Percentiles rank a stretch among this genome's conserved stretches.
These are phyloP conservation scores for Phellopilus nigrolimitatus DNA, from an alignment of 1,284 basidiomycete genomes.

Conservation along the genomic window DNA sequence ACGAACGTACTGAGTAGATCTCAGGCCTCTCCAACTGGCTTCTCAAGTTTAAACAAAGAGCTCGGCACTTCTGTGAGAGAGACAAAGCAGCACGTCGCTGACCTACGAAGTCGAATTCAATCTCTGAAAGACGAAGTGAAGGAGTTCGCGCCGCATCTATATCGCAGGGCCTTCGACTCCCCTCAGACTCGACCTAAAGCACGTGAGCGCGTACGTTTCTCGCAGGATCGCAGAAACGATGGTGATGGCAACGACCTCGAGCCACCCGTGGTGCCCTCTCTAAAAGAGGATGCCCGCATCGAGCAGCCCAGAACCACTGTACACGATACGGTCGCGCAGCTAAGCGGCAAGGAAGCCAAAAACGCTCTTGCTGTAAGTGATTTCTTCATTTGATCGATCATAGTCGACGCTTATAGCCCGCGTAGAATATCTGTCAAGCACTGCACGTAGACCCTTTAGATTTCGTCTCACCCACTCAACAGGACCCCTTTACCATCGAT, in stretches of 20 bases:
- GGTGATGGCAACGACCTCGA: background rate
- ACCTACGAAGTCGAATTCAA: slow-evolving; percentile 7
- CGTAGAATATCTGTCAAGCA: slow-evolving; percentile 11
- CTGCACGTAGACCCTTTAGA: slow-evolving; percentile 1
- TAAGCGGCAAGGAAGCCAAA: slow-evolving; percentile 6
- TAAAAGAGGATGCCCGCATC: background rate
- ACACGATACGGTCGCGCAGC: background rate
- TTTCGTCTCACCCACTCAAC: background rate
- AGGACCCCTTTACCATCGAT: background rate
- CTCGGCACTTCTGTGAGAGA: slow-evolving; percentile 9
- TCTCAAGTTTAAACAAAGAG: slow-evolving; percentile 5
- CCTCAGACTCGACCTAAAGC: background rate
- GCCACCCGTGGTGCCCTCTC: background rate
- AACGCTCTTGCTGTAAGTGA: slow-evolving; percentile 7
- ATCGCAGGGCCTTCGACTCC: slow-evolving; percentile 10
- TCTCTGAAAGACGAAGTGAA: slow-evolving; percentile 12
- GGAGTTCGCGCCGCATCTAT: slow-evolving; percentile 13
- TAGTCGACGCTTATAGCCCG: background rate
- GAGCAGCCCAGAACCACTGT: background rate
- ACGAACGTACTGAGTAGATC: background rate
- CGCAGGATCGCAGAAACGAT: background rate
- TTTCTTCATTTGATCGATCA: background rate
- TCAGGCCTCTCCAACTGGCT: slow-evolving; percentile 1
- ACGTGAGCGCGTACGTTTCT: background rate
- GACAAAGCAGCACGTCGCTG: background rate